Evolutionary conservation across 169 alveolate genomes (phyloP).

Genomic region (Babesia bigemina): DNA sequence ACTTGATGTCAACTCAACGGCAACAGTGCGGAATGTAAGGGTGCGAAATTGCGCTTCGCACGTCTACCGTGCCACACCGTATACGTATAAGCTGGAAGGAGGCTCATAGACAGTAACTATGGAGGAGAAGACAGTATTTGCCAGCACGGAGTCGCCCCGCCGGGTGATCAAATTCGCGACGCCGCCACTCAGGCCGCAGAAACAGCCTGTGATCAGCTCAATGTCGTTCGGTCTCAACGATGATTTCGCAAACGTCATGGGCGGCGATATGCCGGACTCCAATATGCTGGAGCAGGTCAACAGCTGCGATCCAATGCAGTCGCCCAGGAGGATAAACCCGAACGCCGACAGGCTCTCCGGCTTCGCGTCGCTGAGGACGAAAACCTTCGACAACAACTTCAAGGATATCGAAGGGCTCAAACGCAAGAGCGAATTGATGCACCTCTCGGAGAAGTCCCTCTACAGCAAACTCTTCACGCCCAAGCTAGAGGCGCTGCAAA

Average conservation of each 20-base stretch:
- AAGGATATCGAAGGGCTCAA: slow-evolving; percentile 52
- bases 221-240: background rate
- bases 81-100: no score
- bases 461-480: slow-evolving; percentile 62
- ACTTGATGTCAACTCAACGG: no score
- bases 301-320: slow-evolving; percentile 8
- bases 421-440: slow-evolving; percentile 47
- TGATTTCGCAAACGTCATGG: background rate
- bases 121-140: no score
- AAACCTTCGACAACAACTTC: slow-evolving; percentile 64
- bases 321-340: slow-evolving; percentile 37
- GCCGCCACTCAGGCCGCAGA: no score
- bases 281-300: slow-evolving; percentile 3
- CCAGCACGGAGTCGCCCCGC: no score
- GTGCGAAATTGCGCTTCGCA: no score
- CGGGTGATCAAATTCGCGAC: no score
- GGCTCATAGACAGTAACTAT: no score
- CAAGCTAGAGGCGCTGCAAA: slow-evolving; percentile 58
- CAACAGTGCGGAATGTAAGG: no score
- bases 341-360: slow-evolving; percentile 31
- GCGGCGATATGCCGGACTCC: background rate
- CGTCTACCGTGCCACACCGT: no score
- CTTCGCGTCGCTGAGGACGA: slow-evolving; percentile 48
- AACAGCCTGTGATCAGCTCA: no score
- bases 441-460: slow-evolving; percentile 48